Evolutionary conservation across 2,329 filamentous ascomycete genomes (phyloP), one percentile per base, ranked within the genome.

Genomic region (Colletotrichum truncatum): DNA sequence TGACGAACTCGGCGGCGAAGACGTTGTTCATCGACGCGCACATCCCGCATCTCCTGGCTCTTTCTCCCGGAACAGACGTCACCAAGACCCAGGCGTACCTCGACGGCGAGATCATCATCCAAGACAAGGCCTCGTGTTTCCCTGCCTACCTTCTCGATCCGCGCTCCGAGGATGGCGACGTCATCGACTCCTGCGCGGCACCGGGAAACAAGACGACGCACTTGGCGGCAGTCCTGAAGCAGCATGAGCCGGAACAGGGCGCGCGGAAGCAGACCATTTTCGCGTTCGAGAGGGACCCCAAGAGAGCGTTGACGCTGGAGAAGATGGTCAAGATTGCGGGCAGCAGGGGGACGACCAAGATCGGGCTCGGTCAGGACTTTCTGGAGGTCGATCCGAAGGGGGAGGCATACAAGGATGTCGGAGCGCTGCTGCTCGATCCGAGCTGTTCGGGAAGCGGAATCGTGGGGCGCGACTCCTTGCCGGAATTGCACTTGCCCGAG

Each of bases 141-240:
- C 96, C 96, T 0, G 96, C 95, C 1, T 96, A 96, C 74, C 82
- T 99, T 3, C 82, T 99, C 0, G 85, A 97, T 54, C 89, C 91
- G 0, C 80, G 80, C 0, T 80, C 87, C 8, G 82, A 87, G 62
- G 87, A 91, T 68, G 93, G 93, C 23, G 89, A 96, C 72, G 82
- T 97, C 8, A 87, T 98, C n/a, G 96, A 99, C 77, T 93, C 93
- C 0, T 98, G 95, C 75, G 93, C 96, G 0, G 96, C 96, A 1
- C 96, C 96, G 2, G 96, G 96, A 6, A 99, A 99, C 77, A 99
- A 99, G 80, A 98, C 96, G 1, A 98, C 95, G 7, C 96, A 98
- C 76, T 80, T 97, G 48, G 94, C 94, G 1, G 91, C 93, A 2
- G 87, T 98, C 4, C 73, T 96, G 51, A 81, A 76, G 55, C 80